Conservation (phyloP, 345 rosid species). For the Populus nigra region DNA sequence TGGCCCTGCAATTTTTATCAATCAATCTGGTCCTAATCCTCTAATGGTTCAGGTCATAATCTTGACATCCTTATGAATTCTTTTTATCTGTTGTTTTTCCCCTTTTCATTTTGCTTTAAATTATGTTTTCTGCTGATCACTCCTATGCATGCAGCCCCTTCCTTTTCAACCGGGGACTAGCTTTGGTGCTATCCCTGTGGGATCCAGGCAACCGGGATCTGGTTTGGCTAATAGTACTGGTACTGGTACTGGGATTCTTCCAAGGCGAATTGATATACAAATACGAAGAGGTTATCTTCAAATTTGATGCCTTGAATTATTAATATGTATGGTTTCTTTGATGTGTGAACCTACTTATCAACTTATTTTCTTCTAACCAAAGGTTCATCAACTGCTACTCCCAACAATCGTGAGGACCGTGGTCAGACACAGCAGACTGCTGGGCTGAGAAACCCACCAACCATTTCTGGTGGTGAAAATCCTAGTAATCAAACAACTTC, state of each 20-base stretch:
- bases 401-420: slow-evolving; percentile 40
- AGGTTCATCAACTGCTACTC: slow-evolving; percentile 47
- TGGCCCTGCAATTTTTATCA: slow-evolving; percentile 74
- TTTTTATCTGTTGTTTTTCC: not conserved
- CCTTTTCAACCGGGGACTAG: slow-evolving; percentile 60
- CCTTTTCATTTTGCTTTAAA: not conserved
- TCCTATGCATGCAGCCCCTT: slow-evolving; percentile 49
- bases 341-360: not conserved
- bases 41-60: slow-evolving; percentile 71
- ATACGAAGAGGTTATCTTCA: slow-evolving; percentile 57
- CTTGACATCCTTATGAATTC: slow-evolving; percentile 3
- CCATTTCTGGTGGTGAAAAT: slow-evolving; percentile 37
- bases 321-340: not conserved
- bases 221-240: slow-evolving; percentile 50
- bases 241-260: slow-evolving; percentile 50
- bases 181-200: slow-evolving; percentile 49
- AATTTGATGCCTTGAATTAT: slow-evolving; percentile 8
- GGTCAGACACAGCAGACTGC: slow-evolving; percentile 39
- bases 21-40: slow-evolving; percentile 70
- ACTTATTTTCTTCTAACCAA: not conserved
- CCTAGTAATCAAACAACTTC: slow-evolving; percentile 33
- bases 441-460: slow-evolving; percentile 32
- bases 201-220: slow-evolving; percentile 49
- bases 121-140: slow-evolving; percentile 19
- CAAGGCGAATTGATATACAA: slow-evolving; percentile 75